Percentiles rank a stretch among this genome's conserved stretches.
Evolutionary conservation across 805 yeast genomes (phyloP).

Genomic region (Ogataea angusta): DNA sequence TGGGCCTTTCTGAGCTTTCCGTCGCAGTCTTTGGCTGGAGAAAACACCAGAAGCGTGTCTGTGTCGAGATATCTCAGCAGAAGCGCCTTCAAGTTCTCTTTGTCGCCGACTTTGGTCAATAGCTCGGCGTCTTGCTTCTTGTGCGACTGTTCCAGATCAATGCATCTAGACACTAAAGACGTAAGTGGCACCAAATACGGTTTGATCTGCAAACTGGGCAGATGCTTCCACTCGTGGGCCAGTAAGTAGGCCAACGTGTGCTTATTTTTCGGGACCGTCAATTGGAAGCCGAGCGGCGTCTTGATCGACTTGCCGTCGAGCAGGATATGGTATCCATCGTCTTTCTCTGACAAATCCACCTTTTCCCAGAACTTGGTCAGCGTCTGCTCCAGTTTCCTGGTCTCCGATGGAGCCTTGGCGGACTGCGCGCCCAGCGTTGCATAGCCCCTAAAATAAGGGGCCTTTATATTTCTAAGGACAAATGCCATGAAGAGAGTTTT

Average conservation of each 20-base stretch:
- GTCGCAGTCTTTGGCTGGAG: slow-evolving; percentile 77
- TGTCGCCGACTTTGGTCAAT: slow-evolving; percentile 59
- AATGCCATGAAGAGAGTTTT: slow-evolving; percentile 1
- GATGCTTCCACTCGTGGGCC: slow-evolving; percentile 82
- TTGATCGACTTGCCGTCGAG: slow-evolving; percentile 74
- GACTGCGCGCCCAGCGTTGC: slow-evolving; percentile 25
- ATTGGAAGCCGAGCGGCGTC: slow-evolving; percentile 77
- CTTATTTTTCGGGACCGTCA: slow-evolving; percentile 60
- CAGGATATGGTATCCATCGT: slow-evolving; percentile 47
- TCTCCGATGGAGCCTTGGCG: slow-evolving; percentile 51
- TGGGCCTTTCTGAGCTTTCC: slow-evolving; percentile 81
- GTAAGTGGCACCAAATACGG: slow-evolving; percentile 84
- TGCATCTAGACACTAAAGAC: slow-evolving; percentile 79
- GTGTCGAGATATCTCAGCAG: slow-evolving; percentile 87
- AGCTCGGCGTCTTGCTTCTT: slow-evolving; percentile 42
- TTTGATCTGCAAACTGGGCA: slow-evolving; percentile 65
- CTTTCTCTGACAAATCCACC: slow-evolving; percentile 41
- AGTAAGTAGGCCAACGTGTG: slow-evolving; percentile 67
- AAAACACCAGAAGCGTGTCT: slow-evolving; percentile 84
- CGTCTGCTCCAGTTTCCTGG: slow-evolving; percentile 69
- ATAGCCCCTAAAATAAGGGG: slow-evolving; percentile 27
- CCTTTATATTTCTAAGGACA: not conserved
- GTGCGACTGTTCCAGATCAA: slow-evolving; percentile 58
- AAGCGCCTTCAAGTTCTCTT: slow-evolving; percentile 53
- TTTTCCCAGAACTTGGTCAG: slow-evolving; percentile 78